phyloP scores from a whole-genome alignment of 345 rosid genomes.

The Eucalyptus rudis region DNA sequence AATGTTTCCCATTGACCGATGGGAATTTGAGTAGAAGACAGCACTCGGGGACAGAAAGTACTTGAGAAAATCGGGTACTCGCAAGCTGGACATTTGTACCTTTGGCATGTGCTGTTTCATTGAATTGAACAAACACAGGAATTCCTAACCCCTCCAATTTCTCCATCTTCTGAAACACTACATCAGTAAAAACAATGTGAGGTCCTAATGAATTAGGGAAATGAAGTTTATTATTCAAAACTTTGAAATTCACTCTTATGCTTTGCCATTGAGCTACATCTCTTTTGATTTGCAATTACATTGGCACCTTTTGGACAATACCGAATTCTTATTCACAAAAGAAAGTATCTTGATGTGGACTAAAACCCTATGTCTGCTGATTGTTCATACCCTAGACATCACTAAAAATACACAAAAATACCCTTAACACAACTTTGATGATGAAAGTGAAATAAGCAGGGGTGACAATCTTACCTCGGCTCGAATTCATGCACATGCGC shows the following conservation, averaged over 20 bases:
- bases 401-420: not conserved
- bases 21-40: not conserved
- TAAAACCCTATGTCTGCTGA: not conserved
- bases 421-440: not conserved
- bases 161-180: constrained; percentile 53
- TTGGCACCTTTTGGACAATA: not conserved
- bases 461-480: constrained; percentile 26
- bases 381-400: not conserved
- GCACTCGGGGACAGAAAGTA: not conserved
- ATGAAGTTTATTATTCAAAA: not conserved
- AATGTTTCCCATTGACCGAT: not conserved
- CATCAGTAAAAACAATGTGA: not conserved
- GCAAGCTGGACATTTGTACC: not conserved
- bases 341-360: not conserved
- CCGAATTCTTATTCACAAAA: not conserved
- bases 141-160: constrained; percentile 33
- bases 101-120: constrained; percentile 7
- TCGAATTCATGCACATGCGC: constrained; percentile 69
- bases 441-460: not conserved
- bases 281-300: not conserved
- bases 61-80: not conserved
- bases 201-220: not conserved
- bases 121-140: constrained; percentile 63
- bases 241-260: not conserved
- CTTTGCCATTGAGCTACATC: not conserved